Percentiles rank a stretch among this genome's conserved stretches.
Evolutionary conservation across 768 basidiomycete genomes (phyloP).

Genomic region (Tremella mesenterica): DNA sequence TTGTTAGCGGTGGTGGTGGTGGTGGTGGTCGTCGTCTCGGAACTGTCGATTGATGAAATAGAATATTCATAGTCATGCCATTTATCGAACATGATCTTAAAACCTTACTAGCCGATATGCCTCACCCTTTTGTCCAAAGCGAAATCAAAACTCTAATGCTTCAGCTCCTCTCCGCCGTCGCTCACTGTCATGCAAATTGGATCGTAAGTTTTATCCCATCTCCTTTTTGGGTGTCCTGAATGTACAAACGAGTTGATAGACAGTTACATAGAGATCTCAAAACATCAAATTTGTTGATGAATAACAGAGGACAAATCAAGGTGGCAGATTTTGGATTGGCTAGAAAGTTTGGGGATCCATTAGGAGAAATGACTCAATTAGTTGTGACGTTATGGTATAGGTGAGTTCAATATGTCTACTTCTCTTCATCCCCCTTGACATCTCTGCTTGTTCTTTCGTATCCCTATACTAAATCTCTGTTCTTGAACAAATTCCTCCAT

Average conservation of each 20-base stretch:
- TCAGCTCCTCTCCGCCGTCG: slow-evolving; percentile 85
- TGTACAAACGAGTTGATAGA: neutral
- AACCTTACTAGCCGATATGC: slow-evolving; percentile 87
- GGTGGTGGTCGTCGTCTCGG: too few species aligned
- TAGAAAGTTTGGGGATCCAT: slow-evolving; percentile 87
- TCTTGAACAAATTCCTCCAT: neutral
- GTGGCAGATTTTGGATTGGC: slow-evolving; percentile 98
- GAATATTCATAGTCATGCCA: slow-evolving; percentile 99
- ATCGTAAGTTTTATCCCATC: slow-evolving; percentile 48
- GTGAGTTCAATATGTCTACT: slow-evolving; percentile 52
- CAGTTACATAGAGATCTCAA: slow-evolving; percentile 87
- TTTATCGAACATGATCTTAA: slow-evolving; percentile 99
- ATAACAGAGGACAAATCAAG: slow-evolving; percentile 96
- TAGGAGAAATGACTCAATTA: slow-evolving; percentile 93
- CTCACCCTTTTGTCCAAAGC: slow-evolving; percentile 88
- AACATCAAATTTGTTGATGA: slow-evolving; percentile 96
- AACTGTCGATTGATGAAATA: too few species aligned
- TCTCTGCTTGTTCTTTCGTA: slow-evolving; percentile 2
- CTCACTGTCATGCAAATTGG: slow-evolving; percentile 92
- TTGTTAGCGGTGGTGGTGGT: too few species aligned
- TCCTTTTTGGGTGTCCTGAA: too few species aligned
- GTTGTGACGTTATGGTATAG: slow-evolving; percentile 99
- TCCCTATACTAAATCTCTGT: neutral
- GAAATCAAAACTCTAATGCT: slow-evolving; percentile 96
- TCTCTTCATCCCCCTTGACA: slow-evolving; percentile 18